A percentile compares a stretch with the other conserved stretches of the same genome.
phyloP scores from a whole-genome alignment of 2,329 filamentous ascomycete species.

The Parafenestella ontariensis region DNA sequence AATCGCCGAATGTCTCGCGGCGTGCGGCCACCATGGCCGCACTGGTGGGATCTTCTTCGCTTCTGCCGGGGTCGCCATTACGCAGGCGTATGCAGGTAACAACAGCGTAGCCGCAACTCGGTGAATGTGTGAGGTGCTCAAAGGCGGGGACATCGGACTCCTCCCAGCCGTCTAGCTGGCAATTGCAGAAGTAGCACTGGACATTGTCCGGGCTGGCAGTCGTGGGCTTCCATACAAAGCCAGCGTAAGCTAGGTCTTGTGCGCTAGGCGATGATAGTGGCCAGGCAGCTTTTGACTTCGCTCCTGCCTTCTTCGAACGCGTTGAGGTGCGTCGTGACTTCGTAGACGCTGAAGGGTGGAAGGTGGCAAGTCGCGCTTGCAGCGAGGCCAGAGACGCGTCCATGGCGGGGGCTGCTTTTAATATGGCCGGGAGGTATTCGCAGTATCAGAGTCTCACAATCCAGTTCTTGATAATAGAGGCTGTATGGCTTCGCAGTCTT shows the following conservation, averaged over 20 bases:
- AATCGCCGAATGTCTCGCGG: conserved; percentile 79
- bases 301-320: conserved; percentile 61
- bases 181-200: conserved; percentile 84
- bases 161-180: conserved; percentile 91
- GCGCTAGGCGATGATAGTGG: conserved; percentile 74
- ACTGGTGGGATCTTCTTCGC: conserved; percentile 76
- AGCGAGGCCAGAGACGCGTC: conserved; percentile 63
- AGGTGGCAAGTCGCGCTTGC: conserved; percentile 81
- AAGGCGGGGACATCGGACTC: conserved; percentile 79
- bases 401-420: conserved; percentile 26
- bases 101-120: conserved; percentile 86
- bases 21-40: conserved; percentile 77
- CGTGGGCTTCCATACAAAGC: conserved; percentile 86
- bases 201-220: conserved; percentile 83
- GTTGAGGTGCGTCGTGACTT: conserved; percentile 75
- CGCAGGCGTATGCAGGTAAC: conserved; percentile 62
- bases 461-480: no score
- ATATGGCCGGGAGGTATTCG: not conserved
- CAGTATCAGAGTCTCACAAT: no score
- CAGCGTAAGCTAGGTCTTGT: conserved; percentile 82
- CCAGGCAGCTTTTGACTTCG: conserved; percentile 63
- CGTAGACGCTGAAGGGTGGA: conserved; percentile 69
- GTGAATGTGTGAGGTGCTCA: conserved; percentile 85
- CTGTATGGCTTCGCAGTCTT: not conserved
- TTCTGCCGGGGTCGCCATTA: conserved; percentile 67